phyloP scores from a whole-genome alignment of 495 filamentous ascomycete species.

The Baudoinia panamericana region DNA sequence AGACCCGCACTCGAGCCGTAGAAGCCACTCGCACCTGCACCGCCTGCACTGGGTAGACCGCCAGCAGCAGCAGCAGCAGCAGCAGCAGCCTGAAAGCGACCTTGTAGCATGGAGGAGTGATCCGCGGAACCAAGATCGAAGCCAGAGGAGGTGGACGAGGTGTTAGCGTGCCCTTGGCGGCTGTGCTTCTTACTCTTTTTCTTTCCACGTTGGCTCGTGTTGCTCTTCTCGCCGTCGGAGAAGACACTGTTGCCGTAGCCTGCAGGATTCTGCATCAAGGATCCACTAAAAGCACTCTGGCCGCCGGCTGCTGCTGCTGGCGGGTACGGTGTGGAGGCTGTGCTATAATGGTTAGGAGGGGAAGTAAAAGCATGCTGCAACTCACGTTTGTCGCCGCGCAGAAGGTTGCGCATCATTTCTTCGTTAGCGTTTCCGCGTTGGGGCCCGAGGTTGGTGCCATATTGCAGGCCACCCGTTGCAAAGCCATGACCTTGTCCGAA shows the following conservation, averaged over 20 bases:
- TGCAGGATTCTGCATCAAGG: too few species aligned
- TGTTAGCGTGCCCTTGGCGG: conserved; percentile 93
- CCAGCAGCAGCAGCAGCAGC: conserved; percentile 91
- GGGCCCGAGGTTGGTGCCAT: conserved; percentile 49
- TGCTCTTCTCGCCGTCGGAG: conserved; percentile 41
- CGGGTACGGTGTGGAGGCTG: conserved; percentile 41
- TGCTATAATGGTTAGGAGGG: conserved; percentile 19
- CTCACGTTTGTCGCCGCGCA: conserved; percentile 79
- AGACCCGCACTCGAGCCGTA: conserved; percentile 37
- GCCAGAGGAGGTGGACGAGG: conserved; percentile 99
- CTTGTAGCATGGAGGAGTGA: conserved; percentile 98
- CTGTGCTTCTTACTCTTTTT: conserved; percentile 97
- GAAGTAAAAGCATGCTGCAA: conserved; percentile 41
- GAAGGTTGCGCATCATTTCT: conserved; percentile 67
- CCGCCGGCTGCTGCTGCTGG: conserved; percentile 1
- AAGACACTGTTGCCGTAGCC: not conserved
- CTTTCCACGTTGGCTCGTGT: conserved; percentile 27
- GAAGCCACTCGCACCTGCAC: too few species aligned
- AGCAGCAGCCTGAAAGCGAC: conserved; percentile 76
- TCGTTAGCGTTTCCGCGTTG: conserved; percentile 56
- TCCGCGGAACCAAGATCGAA: conserved; percentile 69
- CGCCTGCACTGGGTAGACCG: too few species aligned
- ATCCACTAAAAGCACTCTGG: too few species aligned
- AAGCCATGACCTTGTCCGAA: conserved; percentile 71
- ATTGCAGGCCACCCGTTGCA: conserved; percentile 48